Conservation (phyloP, 1,139 yeast genomes). For the Scheffersomyces insectosa region DNA sequence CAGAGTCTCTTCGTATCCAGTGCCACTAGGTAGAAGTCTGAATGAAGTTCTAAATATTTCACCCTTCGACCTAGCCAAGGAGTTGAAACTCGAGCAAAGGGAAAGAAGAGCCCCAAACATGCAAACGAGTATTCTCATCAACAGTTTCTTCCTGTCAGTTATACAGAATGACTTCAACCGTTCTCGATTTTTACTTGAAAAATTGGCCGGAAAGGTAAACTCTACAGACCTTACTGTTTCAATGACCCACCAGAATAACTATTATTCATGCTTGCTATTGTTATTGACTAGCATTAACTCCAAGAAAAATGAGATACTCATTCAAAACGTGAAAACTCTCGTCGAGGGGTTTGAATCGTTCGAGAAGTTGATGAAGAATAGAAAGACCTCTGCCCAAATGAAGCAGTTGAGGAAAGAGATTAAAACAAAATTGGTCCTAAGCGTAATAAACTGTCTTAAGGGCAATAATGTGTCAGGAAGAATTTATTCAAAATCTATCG, state of each 20-base stretch:
- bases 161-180: constrained; percentile 11
- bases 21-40: neutral
- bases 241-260: constrained; percentile 9
- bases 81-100: neutral
- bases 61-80: constrained; percentile 1
- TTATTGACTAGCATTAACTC: constrained; percentile 9
- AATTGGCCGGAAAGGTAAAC: constrained; percentile 6
- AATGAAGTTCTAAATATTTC: constrained; percentile 4
- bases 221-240: constrained; percentile 1
- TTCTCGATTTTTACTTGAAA: constrained; percentile 6
- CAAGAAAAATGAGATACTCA: constrained; percentile 4
- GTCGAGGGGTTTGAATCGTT: constrained; percentile 11
- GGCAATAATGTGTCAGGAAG: neutral
- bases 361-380: neutral
- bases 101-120: neutral
- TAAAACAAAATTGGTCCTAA: constrained; percentile 2
- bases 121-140: constrained; percentile 7
- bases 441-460: constrained; percentile 2
- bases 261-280: constrained; percentile 16
- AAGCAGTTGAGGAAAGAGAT: neutral
- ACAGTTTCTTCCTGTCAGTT: constrained; percentile 11
- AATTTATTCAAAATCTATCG: neutral
- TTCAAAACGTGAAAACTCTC: constrained; percentile 14
- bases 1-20: neutral
- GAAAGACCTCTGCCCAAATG: neutral